Base-by-base conservation (phyloP, 306 rosid species). In the Quercus gilva region DNA sequence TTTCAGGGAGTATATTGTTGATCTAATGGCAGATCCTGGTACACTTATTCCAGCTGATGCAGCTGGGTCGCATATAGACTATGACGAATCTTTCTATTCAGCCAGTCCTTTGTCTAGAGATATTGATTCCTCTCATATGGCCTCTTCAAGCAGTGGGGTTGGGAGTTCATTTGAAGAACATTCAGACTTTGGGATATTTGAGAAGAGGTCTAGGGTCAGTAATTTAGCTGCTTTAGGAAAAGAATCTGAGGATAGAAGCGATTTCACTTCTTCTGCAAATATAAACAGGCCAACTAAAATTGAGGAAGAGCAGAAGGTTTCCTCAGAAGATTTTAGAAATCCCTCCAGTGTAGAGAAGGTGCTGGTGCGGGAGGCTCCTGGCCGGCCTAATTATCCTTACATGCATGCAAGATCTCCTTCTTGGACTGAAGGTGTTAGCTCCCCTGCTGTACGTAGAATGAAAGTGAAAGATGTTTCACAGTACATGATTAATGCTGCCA, bases 1-100 rank as follows among this genome's bases (percentile, higher is more conserved):
- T 95, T 93, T 88, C 92, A 95, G 99, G 97, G 99, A 95, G 91
- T 93, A 89, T 87, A 90, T 95, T 78, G 92, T 95, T 80, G 99
- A 95, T 87, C 90, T 95, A 70, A 93, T 95, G 98, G 97, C 98
- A 71, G 98, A 89, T 85, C 99, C 99, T 6, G 99, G 99, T 74
- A 89, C 98, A 28, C 99, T 95, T 74, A 93, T 95, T 89, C 99
- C 99, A 74, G 79, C 94, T 61, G 96, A 95, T 82, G 88, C 83
- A 73, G 90, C 87, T 75, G 92, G 91, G 68, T 89, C 91, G 15
- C 96, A 85, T 76, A 74, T 89, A 12, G 96, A 77, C 65, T 91
- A 81, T 79, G 95, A 87, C 21, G 96, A 87, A 70, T 78, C 98
- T 60, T 41, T 79, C 73, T 89, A 80, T 81, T 72, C 85, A 60